Conservation (phyloP, 2,329 filamentous ascomycete genomes). For the Pseudofabraea citricarpa region DNA sequence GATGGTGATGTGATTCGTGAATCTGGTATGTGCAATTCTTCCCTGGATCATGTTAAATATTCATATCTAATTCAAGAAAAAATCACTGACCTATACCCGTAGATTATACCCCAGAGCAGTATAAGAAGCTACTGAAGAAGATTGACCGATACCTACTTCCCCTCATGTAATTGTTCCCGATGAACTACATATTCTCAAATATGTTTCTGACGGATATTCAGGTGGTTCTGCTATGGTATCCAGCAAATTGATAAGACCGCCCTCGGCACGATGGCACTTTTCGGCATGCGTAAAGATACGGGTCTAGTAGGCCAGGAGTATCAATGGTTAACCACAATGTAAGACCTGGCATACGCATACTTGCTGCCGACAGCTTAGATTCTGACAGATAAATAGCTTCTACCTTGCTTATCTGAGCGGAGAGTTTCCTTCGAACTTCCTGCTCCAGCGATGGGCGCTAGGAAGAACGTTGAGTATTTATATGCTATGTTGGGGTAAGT, state of each 20-base stretch:
- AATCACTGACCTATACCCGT: background rate
- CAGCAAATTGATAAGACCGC: slow-evolving; percentile 46
- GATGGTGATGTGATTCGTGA: slow-evolving; percentile 9
- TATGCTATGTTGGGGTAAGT: slow-evolving; percentile 2
- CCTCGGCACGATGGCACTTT: slow-evolving; percentile 41
- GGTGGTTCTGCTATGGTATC: slow-evolving; percentile 39
- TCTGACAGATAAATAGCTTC: slow-evolving; percentile 10
- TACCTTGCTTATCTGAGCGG: slow-evolving; percentile 16
- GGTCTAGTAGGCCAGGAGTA: slow-evolving; percentile 39
- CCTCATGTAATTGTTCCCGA: slow-evolving; percentile 35
- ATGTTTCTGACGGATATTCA: slow-evolving; percentile 1
- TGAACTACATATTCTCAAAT: too few species aligned
- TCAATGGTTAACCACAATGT: slow-evolving; percentile 38
- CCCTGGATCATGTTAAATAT: background rate
- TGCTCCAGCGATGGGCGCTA: slow-evolving; percentile 1
- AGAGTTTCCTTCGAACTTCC: slow-evolving; percentile 1
- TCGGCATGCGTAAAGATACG: slow-evolving; percentile 41
- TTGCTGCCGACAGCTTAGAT: background rate
- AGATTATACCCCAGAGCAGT: slow-evolving; percentile 33
- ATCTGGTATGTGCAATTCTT: slow-evolving; percentile 6
- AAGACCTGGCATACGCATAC: background rate
- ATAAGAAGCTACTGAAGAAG: slow-evolving; percentile 34
- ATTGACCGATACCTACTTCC: slow-evolving; percentile 41
- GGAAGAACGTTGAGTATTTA: slow-evolving; percentile 1
- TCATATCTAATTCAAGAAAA: background rate